Evolutionary conservation across 352 stramenopile genomes (phyloP), one percentile per base, ranked within the genome.

Genomic region (Globisporangium orthogonon): DNA sequence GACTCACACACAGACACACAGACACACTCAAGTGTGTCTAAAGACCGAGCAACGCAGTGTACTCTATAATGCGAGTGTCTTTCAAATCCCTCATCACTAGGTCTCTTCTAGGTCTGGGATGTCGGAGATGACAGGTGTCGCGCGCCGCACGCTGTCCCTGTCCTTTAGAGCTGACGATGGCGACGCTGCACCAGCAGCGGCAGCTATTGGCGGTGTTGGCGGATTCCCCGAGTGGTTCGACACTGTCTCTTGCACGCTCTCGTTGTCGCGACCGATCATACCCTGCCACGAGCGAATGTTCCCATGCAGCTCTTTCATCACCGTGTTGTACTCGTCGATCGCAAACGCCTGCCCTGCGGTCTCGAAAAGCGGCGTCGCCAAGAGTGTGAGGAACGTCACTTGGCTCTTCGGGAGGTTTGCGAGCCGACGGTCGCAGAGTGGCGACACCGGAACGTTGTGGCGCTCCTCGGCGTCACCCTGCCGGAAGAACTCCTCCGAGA

Each of bases 401-500:
- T 89, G 78, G 58, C 76, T 89, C 13, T 78, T 73, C 0, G 76
- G 70, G 15, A 89, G 56, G 50, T 89, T 87, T 7, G 76, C 74
- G 23, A 85, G 67, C 11, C 66, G 66, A 4, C 78, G 74, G 54
- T 89, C 76, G 52, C 78, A 89, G 7, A 89, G 57, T 11, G 78
- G 76, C 0, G 76, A 87, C 18, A 89, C 66, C 3, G 76, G 70
- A 30, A 89, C 31, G 14, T 74, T 66, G 39, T 82, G 69, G 2
- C 70, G 64, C 54, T 83, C 73, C 62, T 89, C 78, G 2, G 74
- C 72, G 45, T 89, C 78, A 15, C 78, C 78, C 51, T 89, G 78
- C 4, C 65, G 71, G 46, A 81, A 87, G 17, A 89, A 89, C 53
- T 89, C 78, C 44, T 89, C 78, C 7, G 74, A 77, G 31, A 89